phyloP scores from a whole-genome alignment of 495 filamentous ascomycete species.

The Glonium stellatum region DNA sequence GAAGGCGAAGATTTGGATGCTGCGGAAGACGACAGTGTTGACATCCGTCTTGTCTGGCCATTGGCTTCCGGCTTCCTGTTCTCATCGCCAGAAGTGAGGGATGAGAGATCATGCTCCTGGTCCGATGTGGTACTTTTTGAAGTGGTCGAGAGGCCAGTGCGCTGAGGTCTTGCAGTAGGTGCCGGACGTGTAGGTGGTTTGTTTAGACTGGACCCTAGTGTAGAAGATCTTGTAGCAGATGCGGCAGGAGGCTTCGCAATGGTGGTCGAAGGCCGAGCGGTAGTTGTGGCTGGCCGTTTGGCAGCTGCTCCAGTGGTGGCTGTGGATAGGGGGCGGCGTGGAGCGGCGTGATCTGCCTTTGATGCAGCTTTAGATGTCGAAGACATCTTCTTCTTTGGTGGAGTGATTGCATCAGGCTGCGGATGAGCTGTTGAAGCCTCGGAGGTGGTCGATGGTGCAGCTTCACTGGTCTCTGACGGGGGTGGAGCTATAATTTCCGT shows the following conservation, averaged over 20 bases:
- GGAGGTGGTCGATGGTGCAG: not conserved
- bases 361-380: not conserved
- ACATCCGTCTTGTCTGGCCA: constrained; percentile 11
- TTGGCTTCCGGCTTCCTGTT: constrained; percentile 21
- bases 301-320: not conserved
- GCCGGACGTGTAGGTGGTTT: constrained; percentile 27
- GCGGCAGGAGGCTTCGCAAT: not conserved
- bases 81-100: constrained; percentile 27
- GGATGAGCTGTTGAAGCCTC: not conserved
- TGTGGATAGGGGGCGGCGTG: not conserved
- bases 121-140: constrained; percentile 17
- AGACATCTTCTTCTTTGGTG: not conserved
- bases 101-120: constrained; percentile 18
- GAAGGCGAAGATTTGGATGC: constrained; percentile 20
- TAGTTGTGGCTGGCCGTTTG: not conserved
- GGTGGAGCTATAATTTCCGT: not conserved
- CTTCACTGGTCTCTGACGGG: not conserved
- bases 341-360: not conserved
- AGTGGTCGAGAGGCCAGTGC: constrained; percentile 13
- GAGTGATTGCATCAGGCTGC: not conserved
- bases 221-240: constrained; percentile 10
- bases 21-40: constrained; percentile 15
- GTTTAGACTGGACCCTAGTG: constrained; percentile 24
- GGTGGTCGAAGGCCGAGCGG: not conserved
- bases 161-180: constrained; percentile 10